phyloP scores from a whole-genome alignment of 2,329 filamentous ascomycete species.

The Monascus ruber region DNA sequence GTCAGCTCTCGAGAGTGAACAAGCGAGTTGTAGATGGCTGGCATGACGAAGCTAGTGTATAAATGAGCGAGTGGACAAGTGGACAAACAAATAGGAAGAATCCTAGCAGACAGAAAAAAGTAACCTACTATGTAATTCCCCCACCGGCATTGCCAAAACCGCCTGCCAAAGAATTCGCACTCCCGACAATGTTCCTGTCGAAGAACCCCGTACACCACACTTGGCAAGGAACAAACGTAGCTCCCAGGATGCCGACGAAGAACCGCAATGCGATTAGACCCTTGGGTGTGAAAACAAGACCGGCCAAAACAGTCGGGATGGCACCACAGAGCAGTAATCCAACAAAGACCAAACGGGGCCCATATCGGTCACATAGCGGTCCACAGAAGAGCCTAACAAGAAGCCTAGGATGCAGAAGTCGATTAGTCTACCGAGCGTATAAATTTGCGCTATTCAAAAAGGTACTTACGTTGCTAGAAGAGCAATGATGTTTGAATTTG shows the following conservation, averaged over 20 bases:
- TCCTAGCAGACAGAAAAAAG: not conserved
- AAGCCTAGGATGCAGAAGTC: slow-evolving; percentile 35
- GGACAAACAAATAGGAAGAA: not conserved
- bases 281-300: slow-evolving; percentile 58
- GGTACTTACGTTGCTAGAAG: slow-evolving; percentile 52
- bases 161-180: slow-evolving; percentile 72
- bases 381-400: slow-evolving; percentile 68
- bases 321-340: slow-evolving; percentile 65
- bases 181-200: slow-evolving; percentile 83
- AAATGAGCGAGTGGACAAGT: slow-evolving; percentile 1
- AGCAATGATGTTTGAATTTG: slow-evolving; percentile 85
- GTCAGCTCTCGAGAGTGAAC: slow-evolving; percentile 48
- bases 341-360: slow-evolving; percentile 69
- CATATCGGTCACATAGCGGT: slow-evolving; percentile 74
- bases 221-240: slow-evolving; percentile 51
- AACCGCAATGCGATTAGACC: slow-evolving; percentile 33
- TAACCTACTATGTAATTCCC: slow-evolving; percentile 62
- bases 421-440: no score
- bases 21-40: slow-evolving; percentile 72
- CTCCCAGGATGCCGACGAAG: slow-evolving; percentile 34
- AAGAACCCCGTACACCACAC: slow-evolving; percentile 91
- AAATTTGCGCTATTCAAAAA: not conserved
- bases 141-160: slow-evolving; percentile 82
- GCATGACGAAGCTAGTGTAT: slow-evolving; percentile 61
- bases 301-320: slow-evolving; percentile 71